These are phyloP conservation scores for Sechiopsis laciniata DNA, from an alignment of 306 rosid species.

Conservation along the genomic window DNA sequence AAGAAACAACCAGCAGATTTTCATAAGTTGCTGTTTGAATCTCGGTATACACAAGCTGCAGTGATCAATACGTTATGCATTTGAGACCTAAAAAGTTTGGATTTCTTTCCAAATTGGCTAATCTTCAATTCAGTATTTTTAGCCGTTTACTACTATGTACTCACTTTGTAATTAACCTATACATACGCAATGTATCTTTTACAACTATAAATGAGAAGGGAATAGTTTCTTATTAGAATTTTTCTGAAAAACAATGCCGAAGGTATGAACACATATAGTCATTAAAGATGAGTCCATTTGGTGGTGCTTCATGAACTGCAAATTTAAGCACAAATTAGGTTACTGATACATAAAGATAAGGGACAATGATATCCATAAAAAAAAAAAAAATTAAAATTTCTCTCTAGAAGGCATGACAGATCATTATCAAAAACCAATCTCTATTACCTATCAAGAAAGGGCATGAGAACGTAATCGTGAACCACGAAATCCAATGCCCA, in stretches of 20 bases:
- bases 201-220: background rate
- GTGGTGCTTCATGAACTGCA: background rate
- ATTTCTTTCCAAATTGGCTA: background rate
- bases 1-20: background rate
- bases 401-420: background rate
- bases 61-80: background rate
- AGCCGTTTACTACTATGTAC: background rate
- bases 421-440: background rate
- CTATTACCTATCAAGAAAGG: slow-evolving; percentile 79
- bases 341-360: background rate
- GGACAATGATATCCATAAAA: background rate
- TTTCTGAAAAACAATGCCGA: background rate
- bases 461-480: slow-evolving; percentile 91
- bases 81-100: background rate
- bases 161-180: background rate
- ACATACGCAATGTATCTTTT: background rate
- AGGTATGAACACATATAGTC: background rate
- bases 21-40: no score
- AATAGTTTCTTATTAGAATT: background rate
- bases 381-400: background rate
- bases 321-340: background rate
- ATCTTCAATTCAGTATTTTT: background rate
- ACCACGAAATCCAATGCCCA: slow-evolving; percentile 86
- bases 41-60: no score
- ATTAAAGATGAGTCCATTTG: background rate